Evolutionary conservation across 441 rosid genomes (phyloP).

Genomic region (Arabidopsis lyrata): DNA sequence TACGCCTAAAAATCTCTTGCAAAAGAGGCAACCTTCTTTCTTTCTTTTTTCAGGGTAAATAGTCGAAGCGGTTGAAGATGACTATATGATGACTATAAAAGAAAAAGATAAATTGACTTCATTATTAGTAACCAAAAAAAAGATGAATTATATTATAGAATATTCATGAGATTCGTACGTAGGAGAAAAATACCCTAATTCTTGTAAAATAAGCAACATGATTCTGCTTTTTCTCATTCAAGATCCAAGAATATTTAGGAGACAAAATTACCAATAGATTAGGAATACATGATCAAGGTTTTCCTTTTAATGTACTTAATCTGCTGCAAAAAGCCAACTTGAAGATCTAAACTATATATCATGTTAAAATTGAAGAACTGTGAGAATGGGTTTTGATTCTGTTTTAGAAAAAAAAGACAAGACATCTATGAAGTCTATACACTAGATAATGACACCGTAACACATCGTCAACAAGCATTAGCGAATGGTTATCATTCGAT

Average conservation of each 20-base stretch:
- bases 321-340: constrained; percentile 1
- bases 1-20: constrained; percentile 4
- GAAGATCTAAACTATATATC: neutral
- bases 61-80: neutral
- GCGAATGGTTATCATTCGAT: neutral
- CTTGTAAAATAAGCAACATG: constrained; percentile 29
- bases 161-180: neutral
- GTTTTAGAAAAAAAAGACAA: neutral
- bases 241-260: constrained; percentile 19
- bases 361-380: neutral
- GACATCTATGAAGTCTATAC: neutral
- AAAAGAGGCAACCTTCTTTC: neutral
- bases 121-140: neutral
- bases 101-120: neutral
- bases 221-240: constrained; percentile 26
- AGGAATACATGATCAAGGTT: neutral
- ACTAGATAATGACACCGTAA: constrained; percentile 30
- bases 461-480: constrained; percentile 3
- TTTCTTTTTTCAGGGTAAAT: neutral
- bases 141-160: neutral
- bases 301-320: constrained; percentile 5
- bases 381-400: constrained; percentile 2
- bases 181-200: neutral
- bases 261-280: neutral
- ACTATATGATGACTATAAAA: neutral